Base-by-base conservation (phyloP, 1,284 basidiomycete genomes). In the Mycena citricolor region DNA sequence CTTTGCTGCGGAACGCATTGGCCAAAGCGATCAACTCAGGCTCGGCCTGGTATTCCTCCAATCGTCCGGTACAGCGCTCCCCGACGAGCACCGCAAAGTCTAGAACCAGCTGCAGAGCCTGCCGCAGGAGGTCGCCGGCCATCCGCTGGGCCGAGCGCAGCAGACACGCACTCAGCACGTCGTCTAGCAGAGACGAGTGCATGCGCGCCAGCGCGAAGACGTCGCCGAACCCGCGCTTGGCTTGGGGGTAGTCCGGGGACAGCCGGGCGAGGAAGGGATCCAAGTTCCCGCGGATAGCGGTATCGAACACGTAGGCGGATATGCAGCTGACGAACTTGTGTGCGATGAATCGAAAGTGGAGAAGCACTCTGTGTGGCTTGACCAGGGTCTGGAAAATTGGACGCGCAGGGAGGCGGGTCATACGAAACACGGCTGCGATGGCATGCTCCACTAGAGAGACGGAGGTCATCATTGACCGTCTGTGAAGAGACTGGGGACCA, bases 81-180 rank as follows among this genome's bases (percentile, higher is more conserved):
- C 83, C 82, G 3, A 85, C 72, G 16, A 86, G 63, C 30, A 87
- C 74, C 28, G 80, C 79, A 47, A 90, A 75, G 45, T 87, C 81
- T 32, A 94, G 69, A 4, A 91, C 71, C 24, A 81, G 60, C 51
- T 86, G 81, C 47, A 92, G 67, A 17, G 79, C 71, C 20, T 76
- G 72, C 38, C 81, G 77, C 25, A 94, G 67, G 17, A 86, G 65
- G 51, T 87, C 83, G 0, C 80, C 80, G 7, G 77, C 79, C 2
- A 74, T 70, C 52, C 81, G 74, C 59, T 93, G 89, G 3, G 77
- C 74, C 0, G 86, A 79, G 26, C 86, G 70, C 24, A 93, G 65
- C n/a, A 93, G 67, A 58, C 88, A 92, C 10, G 87, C 83, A 40
- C 75, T 81, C 20, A 92, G 71, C 22, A 94, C 82, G 49, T 84